Base-by-base conservation (phyloP, 1,284 basidiomycete species). In the Mycosarcoma mackinlayi region DNA sequence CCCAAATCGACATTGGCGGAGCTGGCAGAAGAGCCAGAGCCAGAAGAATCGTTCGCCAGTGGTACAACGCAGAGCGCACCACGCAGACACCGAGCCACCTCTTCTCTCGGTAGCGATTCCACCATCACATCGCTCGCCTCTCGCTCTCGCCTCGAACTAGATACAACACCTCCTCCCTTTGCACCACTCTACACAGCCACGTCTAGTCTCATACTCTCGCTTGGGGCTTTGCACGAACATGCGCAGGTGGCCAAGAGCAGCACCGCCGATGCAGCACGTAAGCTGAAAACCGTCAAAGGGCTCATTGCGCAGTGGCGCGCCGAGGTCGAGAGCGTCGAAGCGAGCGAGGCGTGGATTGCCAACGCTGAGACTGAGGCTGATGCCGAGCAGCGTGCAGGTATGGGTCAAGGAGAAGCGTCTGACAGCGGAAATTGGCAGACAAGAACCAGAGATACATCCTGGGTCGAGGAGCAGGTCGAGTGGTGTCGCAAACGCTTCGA, bases 201-300 rank as follows among this genome's bases (percentile, higher is more conserved):
- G 3, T 19, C 31, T 1, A n/a, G 33, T 5, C 51, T 76, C 8
- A 18, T 76, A 0, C 1, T 21, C 0, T 54, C 56, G 6, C 39
- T 76, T 3, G 46, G 28, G 0, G 30, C n/a, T 0, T 24, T 76
- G 30, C 65, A 76, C 46, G 75, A 76, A 31, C 68, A 72, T 25
- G 53, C 65, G 2, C 75, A 76, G 49, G 66, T 76, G 3, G 59
- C 62, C 4, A 61, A 65, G 37, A 33, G 39, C 16, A 48, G 34
- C 40, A 54, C 57, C 8, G 47, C 48, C 14, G 75, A 76, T 38
- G 73, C 70, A 1, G 42, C 47, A 4, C 48, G 72, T 16, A 56
- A 64, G 31, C 51, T 75, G 8, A 60, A 68, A 28, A 44, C 54
- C 0, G 37, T 73, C 33, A 57, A 55, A 24, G 46, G 45, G 0